phyloP scores from a whole-genome alignment of 768 basidiomycete species.

The Macrolepiota fuliginosa region DNA sequence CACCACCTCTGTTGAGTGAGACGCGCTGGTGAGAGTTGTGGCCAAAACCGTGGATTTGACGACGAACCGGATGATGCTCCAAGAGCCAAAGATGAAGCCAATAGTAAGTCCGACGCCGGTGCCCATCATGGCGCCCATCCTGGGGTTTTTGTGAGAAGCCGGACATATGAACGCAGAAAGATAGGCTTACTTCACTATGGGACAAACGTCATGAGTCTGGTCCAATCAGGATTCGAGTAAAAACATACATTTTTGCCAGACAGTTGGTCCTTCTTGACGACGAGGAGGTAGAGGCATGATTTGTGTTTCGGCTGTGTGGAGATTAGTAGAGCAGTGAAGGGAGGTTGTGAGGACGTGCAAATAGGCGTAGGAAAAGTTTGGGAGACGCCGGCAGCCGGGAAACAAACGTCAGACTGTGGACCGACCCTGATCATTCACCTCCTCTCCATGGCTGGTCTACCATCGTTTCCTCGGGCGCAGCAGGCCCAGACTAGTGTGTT shows the following conservation, averaged over 20 bases:
- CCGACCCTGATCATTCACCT: background rate
- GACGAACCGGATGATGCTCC: constrained; percentile 83
- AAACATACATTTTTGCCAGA: constrained; percentile 73
- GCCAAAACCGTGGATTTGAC: background rate
- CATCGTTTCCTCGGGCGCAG: constrained; percentile 69
- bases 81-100: constrained; percentile 95
- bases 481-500: constrained; percentile 88
- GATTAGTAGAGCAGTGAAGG: constrained; percentile 18
- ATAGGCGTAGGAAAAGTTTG: constrained; percentile 15
- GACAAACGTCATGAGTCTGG: constrained; percentile 14
- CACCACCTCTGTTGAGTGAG: constrained; percentile 61
- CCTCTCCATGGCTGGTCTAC: constrained; percentile 20
- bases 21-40: background rate
- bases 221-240: constrained; percentile 6
- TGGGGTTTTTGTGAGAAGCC: constrained; percentile 24
- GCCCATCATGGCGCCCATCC: constrained; percentile 92
- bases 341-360: constrained; percentile 14
- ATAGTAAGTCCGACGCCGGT: constrained; percentile 94
- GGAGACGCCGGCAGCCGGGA: constrained; percentile 2
- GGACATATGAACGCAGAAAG: background rate
- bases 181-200: constrained; percentile 56
- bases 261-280: constrained; percentile 13
- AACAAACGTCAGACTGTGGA: background rate
- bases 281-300: constrained; percentile 47
- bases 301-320: constrained; percentile 42